phyloP scores from a whole-genome alignment of 2,329 filamentous ascomycete species.

The Corynespora cassiicola region DNA sequence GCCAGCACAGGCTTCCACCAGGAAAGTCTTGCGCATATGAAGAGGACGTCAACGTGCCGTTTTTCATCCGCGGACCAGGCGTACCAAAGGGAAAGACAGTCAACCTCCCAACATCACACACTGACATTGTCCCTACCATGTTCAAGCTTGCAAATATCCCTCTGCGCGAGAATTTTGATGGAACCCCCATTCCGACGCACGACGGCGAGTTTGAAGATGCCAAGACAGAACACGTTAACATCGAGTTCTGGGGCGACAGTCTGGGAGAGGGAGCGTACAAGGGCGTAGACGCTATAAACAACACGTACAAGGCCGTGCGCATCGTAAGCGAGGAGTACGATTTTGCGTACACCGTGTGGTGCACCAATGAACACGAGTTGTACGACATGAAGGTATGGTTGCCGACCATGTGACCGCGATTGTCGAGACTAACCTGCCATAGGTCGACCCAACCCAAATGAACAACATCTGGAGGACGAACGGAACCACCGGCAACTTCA shows the following conservation, averaged over 20 bases:
- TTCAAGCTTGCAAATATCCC: conserved; percentile 36
- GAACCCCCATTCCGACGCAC: conserved; percentile 40
- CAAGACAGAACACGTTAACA: conserved; percentile 43
- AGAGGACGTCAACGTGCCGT: conserved; percentile 49
- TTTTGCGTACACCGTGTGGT: conserved; percentile 73
- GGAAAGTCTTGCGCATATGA: conserved; percentile 49
- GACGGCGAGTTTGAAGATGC: conserved; percentile 12
- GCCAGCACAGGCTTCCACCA: conserved; percentile 48
- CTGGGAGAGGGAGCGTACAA: conserved; percentile 24
- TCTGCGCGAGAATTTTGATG: conserved; percentile 41
- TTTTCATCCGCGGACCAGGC: conserved; percentile 47
- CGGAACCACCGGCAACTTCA: conserved; percentile 14
- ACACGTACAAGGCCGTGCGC: conserved; percentile 69
- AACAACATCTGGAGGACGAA: conserved; percentile 13
- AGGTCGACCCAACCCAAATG: conserved; percentile 38
- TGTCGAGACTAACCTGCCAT: background rate
- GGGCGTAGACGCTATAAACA: conserved; percentile 46
- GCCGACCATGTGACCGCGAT: background rate
- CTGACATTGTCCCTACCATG: conserved; percentile 49
- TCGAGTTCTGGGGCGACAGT: conserved; percentile 49
- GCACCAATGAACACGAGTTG: conserved; percentile 70
- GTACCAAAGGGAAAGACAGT: conserved; percentile 33
- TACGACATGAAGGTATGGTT: conserved; percentile 64
- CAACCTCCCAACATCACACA: conserved; percentile 46
- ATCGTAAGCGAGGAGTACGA: conserved; percentile 63